Evolutionary conservation across 1,139 yeast genomes (phyloP).

Genomic region (Wickerhamomyces sp.): DNA sequence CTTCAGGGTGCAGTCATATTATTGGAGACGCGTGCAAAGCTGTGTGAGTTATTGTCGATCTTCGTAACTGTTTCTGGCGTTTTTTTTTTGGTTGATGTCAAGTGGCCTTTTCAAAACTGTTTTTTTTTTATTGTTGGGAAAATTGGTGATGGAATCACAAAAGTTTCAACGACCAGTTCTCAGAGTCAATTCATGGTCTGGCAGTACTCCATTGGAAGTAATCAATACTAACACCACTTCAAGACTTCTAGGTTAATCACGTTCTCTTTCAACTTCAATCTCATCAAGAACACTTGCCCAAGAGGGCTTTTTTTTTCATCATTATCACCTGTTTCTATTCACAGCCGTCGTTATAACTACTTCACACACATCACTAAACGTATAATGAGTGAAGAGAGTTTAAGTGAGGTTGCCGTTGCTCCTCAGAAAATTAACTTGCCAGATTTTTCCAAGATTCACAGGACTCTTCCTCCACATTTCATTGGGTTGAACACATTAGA

Average conservation of each 20-base stretch:
- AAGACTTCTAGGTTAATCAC: neutral
- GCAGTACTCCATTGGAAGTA: neutral
- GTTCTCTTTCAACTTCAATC: neutral
- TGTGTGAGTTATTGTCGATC: too few relatives aligned
- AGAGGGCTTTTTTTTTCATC: neutral
- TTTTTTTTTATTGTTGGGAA: constrained; percentile 3
- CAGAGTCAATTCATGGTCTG: too few relatives aligned
- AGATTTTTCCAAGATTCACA: constrained; percentile 31
- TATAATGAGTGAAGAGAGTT: constrained; percentile 34
- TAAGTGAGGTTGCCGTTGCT: constrained; percentile 30
- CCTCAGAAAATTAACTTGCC: constrained; percentile 26
- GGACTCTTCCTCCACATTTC: constrained; percentile 61
- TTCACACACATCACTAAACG: neutral
- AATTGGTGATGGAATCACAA: constrained; percentile 1
- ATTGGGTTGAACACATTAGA: constrained; percentile 74
- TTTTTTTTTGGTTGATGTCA: neutral
- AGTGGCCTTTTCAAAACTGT: neutral
- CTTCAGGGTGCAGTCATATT: too few relatives aligned
- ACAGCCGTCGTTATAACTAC: neutral
- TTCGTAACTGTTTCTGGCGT: too few relatives aligned
- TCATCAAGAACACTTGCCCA: neutral
- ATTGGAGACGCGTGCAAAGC: too few relatives aligned
- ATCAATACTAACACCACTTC: neutral
- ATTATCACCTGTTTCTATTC: neutral
- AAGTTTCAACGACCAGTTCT: neutral